Percentiles rank a stretch among this genome's conserved stretches.
These are phyloP conservation scores for Cladorrhinum samala DNA, from an alignment of 495 filamentous ascomycete genomes.

Conservation along the genomic window DNA sequence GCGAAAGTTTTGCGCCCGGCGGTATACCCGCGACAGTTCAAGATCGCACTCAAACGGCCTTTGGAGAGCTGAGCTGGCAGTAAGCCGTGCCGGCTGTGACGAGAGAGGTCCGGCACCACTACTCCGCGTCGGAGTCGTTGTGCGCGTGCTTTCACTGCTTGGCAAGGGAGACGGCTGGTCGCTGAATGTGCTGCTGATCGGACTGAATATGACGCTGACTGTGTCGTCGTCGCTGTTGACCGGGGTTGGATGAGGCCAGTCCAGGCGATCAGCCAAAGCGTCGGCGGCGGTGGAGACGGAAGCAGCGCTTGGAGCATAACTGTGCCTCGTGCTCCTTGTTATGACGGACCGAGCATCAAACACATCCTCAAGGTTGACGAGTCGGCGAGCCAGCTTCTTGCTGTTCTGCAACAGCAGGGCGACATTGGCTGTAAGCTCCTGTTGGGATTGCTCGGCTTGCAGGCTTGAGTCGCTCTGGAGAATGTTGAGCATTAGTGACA, in stretches of 20 bases:
- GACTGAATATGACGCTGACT: too few relatives aligned
- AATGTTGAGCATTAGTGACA: constrained; percentile 12
- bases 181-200: too few relatives aligned
- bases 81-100: not conserved
- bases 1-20: constrained; percentile 5
- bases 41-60: constrained; percentile 19
- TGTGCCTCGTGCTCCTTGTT: not conserved
- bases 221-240: too few relatives aligned
- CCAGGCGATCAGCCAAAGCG: too few relatives aligned
- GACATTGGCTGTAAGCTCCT: constrained; percentile 8
- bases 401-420: constrained; percentile 7
- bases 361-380: constrained; percentile 14
- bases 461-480: constrained; percentile 15
- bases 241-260: too few relatives aligned
- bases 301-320: not conserved
- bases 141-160: not conserved
- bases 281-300: too few relatives aligned
- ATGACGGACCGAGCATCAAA: constrained; percentile 7
- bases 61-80: not conserved
- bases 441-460: constrained; percentile 6
- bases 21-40: constrained; percentile 17
- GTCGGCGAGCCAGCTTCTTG: constrained; percentile 6
- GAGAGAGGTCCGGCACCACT: not conserved
- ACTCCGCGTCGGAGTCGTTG: too few relatives aligned
- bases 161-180: too few relatives aligned